Percentiles rank a stretch among this genome's conserved stretches.
Evolutionary conservation across 1,139 yeast genomes (phyloP).

Genomic region (Pichia sp.): DNA sequence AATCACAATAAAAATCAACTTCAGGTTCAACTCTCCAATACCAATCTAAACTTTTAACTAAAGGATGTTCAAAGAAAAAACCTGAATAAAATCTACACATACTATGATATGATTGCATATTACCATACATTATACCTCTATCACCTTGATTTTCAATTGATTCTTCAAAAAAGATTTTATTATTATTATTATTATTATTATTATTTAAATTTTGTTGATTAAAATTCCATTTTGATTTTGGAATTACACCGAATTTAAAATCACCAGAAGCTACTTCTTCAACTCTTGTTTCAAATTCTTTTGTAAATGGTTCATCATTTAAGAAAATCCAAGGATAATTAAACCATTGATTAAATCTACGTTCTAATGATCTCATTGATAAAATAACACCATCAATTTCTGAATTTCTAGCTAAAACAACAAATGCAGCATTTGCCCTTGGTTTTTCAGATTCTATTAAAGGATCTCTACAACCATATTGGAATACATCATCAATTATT

Average conservation of each 20-base stretch:
- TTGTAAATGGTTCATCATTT: conserved; percentile 68
- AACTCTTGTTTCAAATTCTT: conserved; percentile 52
- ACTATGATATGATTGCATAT: conserved; percentile 62
- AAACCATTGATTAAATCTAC: conserved; percentile 86
- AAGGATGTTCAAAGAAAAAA: conserved; percentile 64
- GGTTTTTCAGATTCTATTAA: conserved; percentile 29
- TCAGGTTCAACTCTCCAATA: conserved; percentile 95
- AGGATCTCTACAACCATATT: conserved; percentile 45
- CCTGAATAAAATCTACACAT: conserved; percentile 76
- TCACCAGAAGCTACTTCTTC: conserved; percentile 44
- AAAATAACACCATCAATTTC: conserved; percentile 65
- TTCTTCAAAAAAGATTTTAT: conserved; percentile 38
- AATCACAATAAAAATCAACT: conserved; percentile 81
- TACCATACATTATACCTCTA: conserved; percentile 74
- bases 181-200: background rate
- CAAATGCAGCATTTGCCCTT: conserved; percentile 70
- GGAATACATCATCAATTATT: conserved; percentile 39
- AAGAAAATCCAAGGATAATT: conserved; percentile 85
- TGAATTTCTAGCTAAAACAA: conserved; percentile 72
- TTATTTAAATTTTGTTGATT: conserved; percentile 30
- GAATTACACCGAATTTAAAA: conserved; percentile 60
- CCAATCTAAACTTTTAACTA: conserved; percentile 68
- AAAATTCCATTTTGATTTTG: conserved; percentile 52
- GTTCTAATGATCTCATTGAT: conserved; percentile 67
- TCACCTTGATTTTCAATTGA: conserved; percentile 69